A percentile compares a stretch with the other conserved stretches of the same genome.
These are phyloP conservation scores for Cutaneotrichosporon arboriforme DNA, from an alignment of 1,284 basidiomycete genomes.

Conservation along the genomic window DNA sequence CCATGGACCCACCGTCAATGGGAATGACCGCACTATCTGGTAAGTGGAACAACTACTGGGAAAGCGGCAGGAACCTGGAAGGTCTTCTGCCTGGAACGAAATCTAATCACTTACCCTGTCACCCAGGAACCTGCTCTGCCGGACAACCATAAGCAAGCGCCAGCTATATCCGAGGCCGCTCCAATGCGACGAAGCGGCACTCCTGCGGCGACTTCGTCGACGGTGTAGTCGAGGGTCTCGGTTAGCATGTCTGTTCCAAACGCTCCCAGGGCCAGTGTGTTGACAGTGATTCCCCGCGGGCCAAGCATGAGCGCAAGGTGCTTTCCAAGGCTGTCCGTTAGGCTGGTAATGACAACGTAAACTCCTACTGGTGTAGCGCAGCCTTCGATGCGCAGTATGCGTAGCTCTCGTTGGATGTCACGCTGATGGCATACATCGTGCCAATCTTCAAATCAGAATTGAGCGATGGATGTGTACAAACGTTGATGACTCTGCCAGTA, in stretches of 20 bases:
- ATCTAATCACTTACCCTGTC: constrained; percentile 2
- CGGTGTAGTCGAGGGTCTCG: constrained; percentile 50
- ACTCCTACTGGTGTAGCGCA: constrained; percentile 37
- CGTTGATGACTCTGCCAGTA: constrained; percentile 57
- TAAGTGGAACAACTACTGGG: too few species aligned
- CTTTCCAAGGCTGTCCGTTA: neutral
- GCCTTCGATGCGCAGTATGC: constrained; percentile 64
- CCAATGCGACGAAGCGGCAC: constrained; percentile 56
- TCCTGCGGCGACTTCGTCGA: constrained; percentile 49
- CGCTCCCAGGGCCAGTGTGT: constrained; percentile 59
- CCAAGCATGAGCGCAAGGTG: constrained; percentile 55
- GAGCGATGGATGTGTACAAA: constrained; percentile 21
- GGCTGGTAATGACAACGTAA: constrained; percentile 10
- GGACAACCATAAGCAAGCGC: constrained; percentile 22
- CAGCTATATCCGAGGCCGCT: constrained; percentile 57
- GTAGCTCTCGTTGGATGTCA: constrained; percentile 61
- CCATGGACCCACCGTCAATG: neutral
- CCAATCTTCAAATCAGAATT: constrained; percentile 53
- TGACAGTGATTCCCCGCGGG: constrained; percentile 57
- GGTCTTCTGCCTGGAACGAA: too few species aligned
- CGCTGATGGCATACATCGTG: constrained; percentile 57
- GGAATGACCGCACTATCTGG: neutral
- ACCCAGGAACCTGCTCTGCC: neutral
- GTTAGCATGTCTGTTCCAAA: constrained; percentile 52
- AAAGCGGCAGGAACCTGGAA: too few species aligned